Evolutionary conservation across 345 rosid species (phyloP), one percentile per base, ranked within the genome.

Genomic region (Cardamine resedifolia): DNA sequence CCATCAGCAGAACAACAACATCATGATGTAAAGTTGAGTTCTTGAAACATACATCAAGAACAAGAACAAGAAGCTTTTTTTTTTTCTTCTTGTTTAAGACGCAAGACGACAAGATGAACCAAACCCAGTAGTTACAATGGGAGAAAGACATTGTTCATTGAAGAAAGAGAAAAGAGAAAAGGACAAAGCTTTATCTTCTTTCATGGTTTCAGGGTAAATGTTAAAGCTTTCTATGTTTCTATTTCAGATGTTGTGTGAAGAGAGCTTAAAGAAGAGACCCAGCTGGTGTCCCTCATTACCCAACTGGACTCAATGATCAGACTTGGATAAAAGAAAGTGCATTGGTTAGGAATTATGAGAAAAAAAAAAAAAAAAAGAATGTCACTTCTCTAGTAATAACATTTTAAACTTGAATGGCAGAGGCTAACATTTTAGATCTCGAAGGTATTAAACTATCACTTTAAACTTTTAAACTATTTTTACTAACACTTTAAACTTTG

Each of bases 251-350:
- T 27, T 57, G 49, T 43, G 33, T 33, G 24, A 31, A 26, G 44
- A 41, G 16, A 72, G 68, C 69, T 61, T 38, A 51, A 50, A 60
- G 41, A 76, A 68, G 66, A 57, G 55, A 71, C 85, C 75, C 82
- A 81, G 72, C 71, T 81, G 84, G 81, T 66, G 77, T 80, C 67
- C 73, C 68, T 75, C 68, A 10, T 68, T 67, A 81, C 78, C 79
- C 85, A 85, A 81, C 81, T 79, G 85, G 89, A 83, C 80, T 78
- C 89, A 85, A 81, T 79, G 56, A 84, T 83, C 80, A 81, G 61
- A 83, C 79, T 27, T 71, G 70, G 69, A 62, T 66, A 74, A 71
- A 47, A 47, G 30, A 70, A 76, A 76, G 52, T 56, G 33, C 60
- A 26, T 8, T 51, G 21, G 58, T 33, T n/a, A 16, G 24, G 3